Evolutionary conservation across 2,329 filamentous ascomycete species (phyloP), one percentile per base, ranked within the genome.

Genomic region (Diaporthe humulicola): DNA sequence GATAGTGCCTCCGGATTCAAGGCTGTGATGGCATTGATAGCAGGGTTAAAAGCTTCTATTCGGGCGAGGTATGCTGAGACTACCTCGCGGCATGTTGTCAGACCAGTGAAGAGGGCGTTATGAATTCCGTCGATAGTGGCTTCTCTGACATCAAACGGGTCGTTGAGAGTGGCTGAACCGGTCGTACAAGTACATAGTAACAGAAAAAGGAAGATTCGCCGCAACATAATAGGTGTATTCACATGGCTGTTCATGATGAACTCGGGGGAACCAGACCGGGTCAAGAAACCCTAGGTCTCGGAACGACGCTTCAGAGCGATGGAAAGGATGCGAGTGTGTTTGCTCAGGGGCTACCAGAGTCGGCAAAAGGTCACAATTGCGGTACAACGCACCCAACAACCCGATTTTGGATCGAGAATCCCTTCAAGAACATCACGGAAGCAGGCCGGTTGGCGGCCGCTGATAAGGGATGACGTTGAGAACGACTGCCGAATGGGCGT

Each of bases 91-190:
- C 90, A 92, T 60, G 88, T 89, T 40, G 88, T 86, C 7, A 86
- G 81, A 14, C 88, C 84, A 30, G 86, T 86, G 78, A 87, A 88
- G 12, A 93, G 85, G 12, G 87, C 87, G 78, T 87, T 82, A 75
- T 92, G 91, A 10, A 91, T 86, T 1, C 85, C 85, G 40, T 87
- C 83, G 74, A 93, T 88, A 0, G 90, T 92, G 2, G 91, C 88
- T 82, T 92, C 90, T 70, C 88, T 83, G 15, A 87, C 82, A 74
- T 92, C 88, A 75, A 91, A 87, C 79, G 66, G 75, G 75, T 74
- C 71, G n/a, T 61, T 50, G 10, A 70, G 48, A 36, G 74, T 57
- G 33, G 73, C 33, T 50, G 66, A 56, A 10, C 40, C 10, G 25
- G 40, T 25, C n/a, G 17, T 15, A 9, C 10, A 15, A 12, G 19